These are phyloP conservation scores for Saitozyma sp. DNA, from an alignment of 768 basidiomycete species.

Conservation along the genomic window DNA sequence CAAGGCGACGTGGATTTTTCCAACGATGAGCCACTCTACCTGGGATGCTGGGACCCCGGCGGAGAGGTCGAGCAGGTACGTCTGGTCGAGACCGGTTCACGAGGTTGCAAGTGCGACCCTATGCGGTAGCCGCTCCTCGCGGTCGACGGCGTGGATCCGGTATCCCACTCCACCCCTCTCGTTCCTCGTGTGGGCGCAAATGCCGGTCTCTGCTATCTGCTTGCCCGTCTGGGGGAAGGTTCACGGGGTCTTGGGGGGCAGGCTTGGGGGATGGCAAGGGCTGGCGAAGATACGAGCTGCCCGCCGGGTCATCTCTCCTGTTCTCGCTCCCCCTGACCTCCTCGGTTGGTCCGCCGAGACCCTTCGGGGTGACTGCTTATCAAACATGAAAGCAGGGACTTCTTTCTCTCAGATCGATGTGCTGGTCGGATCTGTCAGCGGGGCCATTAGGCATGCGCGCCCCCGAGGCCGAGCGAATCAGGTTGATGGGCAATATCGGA, in stretches of 20 bases:
- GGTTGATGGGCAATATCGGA: not conserved
- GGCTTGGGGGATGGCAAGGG: not conserved
- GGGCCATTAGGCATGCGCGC: not conserved
- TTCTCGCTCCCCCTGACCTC: too few relatives aligned
- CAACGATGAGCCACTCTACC: not conserved
- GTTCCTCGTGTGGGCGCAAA: not conserved
- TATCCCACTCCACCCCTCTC: not conserved
- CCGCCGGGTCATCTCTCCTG: not conserved
- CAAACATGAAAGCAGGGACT: too few relatives aligned
- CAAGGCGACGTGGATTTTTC: not conserved
- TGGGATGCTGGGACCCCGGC: not conserved
- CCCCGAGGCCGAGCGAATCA: not conserved
- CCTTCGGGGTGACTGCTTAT: too few relatives aligned
- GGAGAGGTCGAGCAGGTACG: not conserved
- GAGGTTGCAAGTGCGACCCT: not conserved
- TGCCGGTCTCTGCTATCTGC: slow-evolving; percentile 1
- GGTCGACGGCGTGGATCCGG: not conserved
- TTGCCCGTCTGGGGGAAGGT: not conserved
- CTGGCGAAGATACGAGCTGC: slow-evolving; percentile 43
- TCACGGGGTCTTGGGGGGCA: not conserved
- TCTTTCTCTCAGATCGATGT: too few relatives aligned
- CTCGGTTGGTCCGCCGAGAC: too few relatives aligned
- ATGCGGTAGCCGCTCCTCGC: not conserved
- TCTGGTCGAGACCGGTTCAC: not conserved
- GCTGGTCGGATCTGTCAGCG: not conserved